Base-by-base conservation (phyloP, 1,139 yeast species). In the Suhomyces maxii region DNA sequence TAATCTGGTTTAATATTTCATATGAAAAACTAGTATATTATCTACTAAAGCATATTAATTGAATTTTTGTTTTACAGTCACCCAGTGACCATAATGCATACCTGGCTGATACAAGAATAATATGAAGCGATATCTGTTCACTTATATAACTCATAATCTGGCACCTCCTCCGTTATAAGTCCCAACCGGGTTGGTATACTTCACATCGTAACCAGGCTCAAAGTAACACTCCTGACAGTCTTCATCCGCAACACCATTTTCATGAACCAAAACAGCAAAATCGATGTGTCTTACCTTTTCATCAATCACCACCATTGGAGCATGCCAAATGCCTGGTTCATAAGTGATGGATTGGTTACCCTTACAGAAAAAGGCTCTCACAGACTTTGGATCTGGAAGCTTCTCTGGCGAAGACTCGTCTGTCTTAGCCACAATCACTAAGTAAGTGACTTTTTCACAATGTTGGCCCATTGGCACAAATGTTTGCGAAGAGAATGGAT, bases 261-360 rank as follows among this genome's bases (percentile, higher is more conserved):
- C 97, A 58, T 86, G 87, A 41, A 89, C 85, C 45, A 89, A 71
- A 12, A 91, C 97, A 3, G 89, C 91, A 69, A 90, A 91, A 58
- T 90, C 96, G 26, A 88, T 65, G 48, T 72, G 63, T 1, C 80
- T 69, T 9, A 77, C 74, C 8, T 64, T 60, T 37, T 78, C 77
- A 45, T 77, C 82, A 26, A 80, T 63, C 7, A 89, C 93, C 36
- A 91, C 86, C 97, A 91, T 91, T 1, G 98, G 98, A 0, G 97
- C 96, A 63, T 91, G 98, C 79, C 77, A 73, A 3, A 67, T 65
- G 0, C 77, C 95, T 0, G 80, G 81, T 0, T 89, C 96, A 61
- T 91, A 91, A 0, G 97, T 91, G 3, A 91, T 87, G 0, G 96
- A 88, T 61, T 89, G 97, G 63, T 87, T 84, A 0, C 96, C 97